These are phyloP conservation scores for Pythium biforme DNA, from an alignment of 352 stramenopile species.

Conservation along the genomic window DNA sequence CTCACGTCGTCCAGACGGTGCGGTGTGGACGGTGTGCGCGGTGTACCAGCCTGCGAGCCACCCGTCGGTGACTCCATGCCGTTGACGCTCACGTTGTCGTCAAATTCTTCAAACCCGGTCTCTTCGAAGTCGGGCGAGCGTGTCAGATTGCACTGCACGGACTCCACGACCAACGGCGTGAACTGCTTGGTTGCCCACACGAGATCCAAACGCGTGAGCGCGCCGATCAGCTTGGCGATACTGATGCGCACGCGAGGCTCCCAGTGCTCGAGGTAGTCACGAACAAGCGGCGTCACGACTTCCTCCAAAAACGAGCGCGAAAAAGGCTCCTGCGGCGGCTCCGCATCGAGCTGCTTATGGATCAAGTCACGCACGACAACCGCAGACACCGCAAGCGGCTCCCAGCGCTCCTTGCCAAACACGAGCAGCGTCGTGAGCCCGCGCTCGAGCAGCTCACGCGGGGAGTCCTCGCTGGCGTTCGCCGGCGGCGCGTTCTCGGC, in stretches of 20 bases:
- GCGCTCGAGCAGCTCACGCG: slow-evolving; percentile 43
- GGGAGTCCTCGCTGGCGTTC: slow-evolving; percentile 14
- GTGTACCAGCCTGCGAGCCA: slow-evolving; percentile 56
- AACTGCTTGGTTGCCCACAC: slow-evolving; percentile 61
- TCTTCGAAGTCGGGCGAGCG: slow-evolving; percentile 82
- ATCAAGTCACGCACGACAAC: slow-evolving; percentile 58
- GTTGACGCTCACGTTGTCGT: slow-evolving; percentile 82
- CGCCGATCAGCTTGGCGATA: slow-evolving; percentile 69
- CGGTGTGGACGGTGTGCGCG: slow-evolving; percentile 71
- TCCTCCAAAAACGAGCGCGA: slow-evolving; percentile 45
- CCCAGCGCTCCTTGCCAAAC: slow-evolving; percentile 65
- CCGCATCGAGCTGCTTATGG: slow-evolving; percentile 33
- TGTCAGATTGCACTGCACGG: slow-evolving; percentile 67
- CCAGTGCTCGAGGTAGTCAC: slow-evolving; percentile 79
- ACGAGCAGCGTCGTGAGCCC: slow-evolving; percentile 52
- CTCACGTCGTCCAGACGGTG: slow-evolving; percentile 94
- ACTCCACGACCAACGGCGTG: slow-evolving; percentile 69
- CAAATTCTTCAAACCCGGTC: slow-evolving; percentile 65
- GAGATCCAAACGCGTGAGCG: slow-evolving; percentile 62
- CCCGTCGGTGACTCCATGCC: slow-evolving; percentile 66
- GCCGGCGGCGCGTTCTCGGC: slow-evolving; percentile 15
- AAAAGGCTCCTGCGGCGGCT: slow-evolving; percentile 24
- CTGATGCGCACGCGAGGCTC: slow-evolving; percentile 82
- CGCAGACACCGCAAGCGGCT: slow-evolving; percentile 64
- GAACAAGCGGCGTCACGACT: slow-evolving; percentile 36